A percentile compares a stretch with the other conserved stretches of the same genome.
phyloP scores from a whole-genome alignment of 2,329 filamentous ascomycete genomes.

The Dactylellina leptospora region DNA sequence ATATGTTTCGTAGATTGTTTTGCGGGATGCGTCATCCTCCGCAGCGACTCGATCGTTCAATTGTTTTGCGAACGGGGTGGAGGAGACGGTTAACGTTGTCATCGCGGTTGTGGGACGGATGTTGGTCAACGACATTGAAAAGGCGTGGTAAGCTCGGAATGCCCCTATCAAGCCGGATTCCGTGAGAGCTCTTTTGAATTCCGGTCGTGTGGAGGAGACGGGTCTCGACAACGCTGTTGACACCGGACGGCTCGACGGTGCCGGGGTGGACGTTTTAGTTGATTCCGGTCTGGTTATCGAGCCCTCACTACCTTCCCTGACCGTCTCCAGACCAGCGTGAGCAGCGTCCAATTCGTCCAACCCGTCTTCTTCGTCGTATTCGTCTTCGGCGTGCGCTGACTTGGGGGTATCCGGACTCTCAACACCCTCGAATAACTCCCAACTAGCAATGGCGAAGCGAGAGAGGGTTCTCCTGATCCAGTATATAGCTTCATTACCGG shows the following conservation, averaged over 20 bases:
- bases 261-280: conserved; percentile 3
- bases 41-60: conserved; percentile 34
- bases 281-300: not conserved
- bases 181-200: conserved; percentile 29
- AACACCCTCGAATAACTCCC: conserved; percentile 51
- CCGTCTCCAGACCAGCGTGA: conserved; percentile 24
- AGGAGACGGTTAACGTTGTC: conserved; percentile 9
- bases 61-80: conserved; percentile 36
- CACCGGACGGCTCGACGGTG: not conserved
- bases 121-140: conserved; percentile 38
- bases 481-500: conserved; percentile 38
- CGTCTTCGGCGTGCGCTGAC: conserved; percentile 33
- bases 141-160: conserved; percentile 51
- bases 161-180: conserved; percentile 48
- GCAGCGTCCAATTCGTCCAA: conserved; percentile 42
- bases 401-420: conserved; percentile 33
- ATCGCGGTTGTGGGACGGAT: conserved; percentile 29
- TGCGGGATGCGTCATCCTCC: conserved; percentile 41
- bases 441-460: conserved; percentile 49
- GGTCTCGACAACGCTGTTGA: not conserved
- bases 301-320: conserved; percentile 20
- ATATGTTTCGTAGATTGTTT: conserved; percentile 48
- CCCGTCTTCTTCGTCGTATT: conserved; percentile 25
- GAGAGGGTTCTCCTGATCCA: conserved; percentile 51
- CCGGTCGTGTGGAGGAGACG: conserved; percentile 18